phyloP scores from a whole-genome alignment of 345 rosid species.

The Gossypium turneri region DNA sequence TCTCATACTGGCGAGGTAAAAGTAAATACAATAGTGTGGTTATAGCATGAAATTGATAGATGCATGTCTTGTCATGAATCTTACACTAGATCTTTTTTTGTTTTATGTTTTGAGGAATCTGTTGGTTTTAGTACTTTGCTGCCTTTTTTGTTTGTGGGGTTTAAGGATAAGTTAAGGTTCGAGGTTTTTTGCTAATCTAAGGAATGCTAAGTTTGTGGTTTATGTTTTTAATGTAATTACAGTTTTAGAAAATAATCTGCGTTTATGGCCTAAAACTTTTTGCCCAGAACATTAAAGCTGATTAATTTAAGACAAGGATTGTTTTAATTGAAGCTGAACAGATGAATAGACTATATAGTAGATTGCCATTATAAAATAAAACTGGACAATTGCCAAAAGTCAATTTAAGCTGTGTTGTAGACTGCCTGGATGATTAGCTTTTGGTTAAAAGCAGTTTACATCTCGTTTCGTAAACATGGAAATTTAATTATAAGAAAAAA shows the following conservation, averaged over 20 bases:
- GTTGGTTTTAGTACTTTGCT: neutral
- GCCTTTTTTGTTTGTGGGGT: neutral
- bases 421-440: neutral
- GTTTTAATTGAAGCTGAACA: neutral
- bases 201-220: too few relatives aligned
- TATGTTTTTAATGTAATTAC: too few relatives aligned
- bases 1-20: constrained; percentile 69
- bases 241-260: too few relatives aligned
- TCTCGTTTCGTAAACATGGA: neutral
- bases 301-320: neutral
- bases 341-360: neutral
- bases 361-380: neutral
- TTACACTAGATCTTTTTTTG: neutral
- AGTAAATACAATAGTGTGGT: neutral
- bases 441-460: neutral
- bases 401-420: neutral
- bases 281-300: neutral
- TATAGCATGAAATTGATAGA: neutral
- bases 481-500: neutral
- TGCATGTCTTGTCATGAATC: neutral
- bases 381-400: neutral
- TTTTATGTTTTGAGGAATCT: neutral
- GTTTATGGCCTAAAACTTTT: too few relatives aligned
- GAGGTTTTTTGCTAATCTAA: neutral
- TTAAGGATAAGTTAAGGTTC: neutral